Conservation (phyloP, 208 protist species). For the Leishmania lainsoni region DNA sequence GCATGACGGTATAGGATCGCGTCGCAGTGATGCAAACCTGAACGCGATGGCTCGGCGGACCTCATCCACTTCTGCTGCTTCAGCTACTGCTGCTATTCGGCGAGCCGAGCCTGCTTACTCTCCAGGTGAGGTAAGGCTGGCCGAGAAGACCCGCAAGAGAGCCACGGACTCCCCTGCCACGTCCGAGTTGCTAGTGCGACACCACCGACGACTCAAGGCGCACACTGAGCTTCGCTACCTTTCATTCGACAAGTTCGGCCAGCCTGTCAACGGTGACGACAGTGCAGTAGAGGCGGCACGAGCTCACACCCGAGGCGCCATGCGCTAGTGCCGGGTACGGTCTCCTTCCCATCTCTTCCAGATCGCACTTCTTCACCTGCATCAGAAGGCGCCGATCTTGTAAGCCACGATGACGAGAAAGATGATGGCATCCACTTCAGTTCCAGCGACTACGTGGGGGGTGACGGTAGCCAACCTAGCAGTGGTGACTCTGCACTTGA, state of each 20-base stretch:
- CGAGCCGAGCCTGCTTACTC: conserved; percentile 15
- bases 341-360: background rate
- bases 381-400: background rate
- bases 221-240: conserved; percentile 17
- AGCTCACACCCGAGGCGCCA: background rate
- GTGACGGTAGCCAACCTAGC: conserved; percentile 68
- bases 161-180: conserved; percentile 38
- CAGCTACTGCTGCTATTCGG: background rate
- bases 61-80: background rate
- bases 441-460: conserved; percentile 44
- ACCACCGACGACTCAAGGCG: conserved; percentile 24
- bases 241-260: conserved; percentile 27
- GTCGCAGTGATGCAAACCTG: background rate
- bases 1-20: background rate
- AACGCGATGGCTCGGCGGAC: background rate
- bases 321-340: background rate
- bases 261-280: conserved; percentile 11
- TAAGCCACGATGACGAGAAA: conserved; percentile 7
- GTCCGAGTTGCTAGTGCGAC: conserved; percentile 24
- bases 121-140: conserved; percentile 23
- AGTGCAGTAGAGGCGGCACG: background rate
- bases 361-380: background rate
- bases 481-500: conserved; percentile 38
- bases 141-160: conserved; percentile 19
- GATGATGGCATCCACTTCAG: conserved; percentile 25